Conservation (phyloP, 2,329 filamentous ascomycete genomes). For the Hypoxylon sp. region DNA sequence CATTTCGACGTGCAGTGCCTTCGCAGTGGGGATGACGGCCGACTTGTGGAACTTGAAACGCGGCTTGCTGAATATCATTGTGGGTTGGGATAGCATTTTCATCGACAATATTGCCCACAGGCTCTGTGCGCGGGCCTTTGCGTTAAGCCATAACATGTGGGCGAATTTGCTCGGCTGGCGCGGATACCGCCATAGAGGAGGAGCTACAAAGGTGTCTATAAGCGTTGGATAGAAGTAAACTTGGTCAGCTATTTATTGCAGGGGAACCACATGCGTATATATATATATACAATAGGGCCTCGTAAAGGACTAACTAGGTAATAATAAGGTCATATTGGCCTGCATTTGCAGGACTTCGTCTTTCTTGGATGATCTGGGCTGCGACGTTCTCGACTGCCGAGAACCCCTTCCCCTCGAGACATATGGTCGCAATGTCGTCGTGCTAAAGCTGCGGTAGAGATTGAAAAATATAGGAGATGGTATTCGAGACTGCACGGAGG, state of each 20-base stretch:
- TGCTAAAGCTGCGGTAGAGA: slow-evolving; percentile 35
- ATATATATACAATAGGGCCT: background rate
- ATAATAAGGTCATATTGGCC: slow-evolving; percentile 28
- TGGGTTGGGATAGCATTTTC: slow-evolving; percentile 63
- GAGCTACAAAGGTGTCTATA: slow-evolving; percentile 51
- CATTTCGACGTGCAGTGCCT: slow-evolving; percentile 72
- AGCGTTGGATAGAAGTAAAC: slow-evolving; percentile 8
- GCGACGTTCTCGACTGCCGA: background rate
- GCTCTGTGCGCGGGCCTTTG: slow-evolving; percentile 57
- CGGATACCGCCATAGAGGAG: slow-evolving; percentile 52
- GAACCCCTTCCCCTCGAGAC: slow-evolving; percentile 4
- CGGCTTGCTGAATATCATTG: slow-evolving; percentile 57
- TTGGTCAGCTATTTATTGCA: slow-evolving; percentile 1
- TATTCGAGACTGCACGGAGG: slow-evolving; percentile 14
- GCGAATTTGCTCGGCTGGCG: slow-evolving; percentile 45
- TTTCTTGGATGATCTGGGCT: background rate
- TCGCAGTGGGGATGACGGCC: slow-evolving; percentile 66
- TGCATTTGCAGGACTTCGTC: slow-evolving; percentile 9
- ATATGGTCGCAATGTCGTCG: slow-evolving; percentile 28
- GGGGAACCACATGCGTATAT: background rate
- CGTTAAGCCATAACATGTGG: slow-evolving; percentile 46
- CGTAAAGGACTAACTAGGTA: slow-evolving; percentile 46
- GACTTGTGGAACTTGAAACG: slow-evolving; percentile 61
- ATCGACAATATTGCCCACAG: slow-evolving; percentile 56
- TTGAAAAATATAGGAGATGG: slow-evolving; percentile 27